These are phyloP conservation scores for Mallotus nudiflorus DNA, from an alignment of 345 rosid species.

Conservation along the genomic window DNA sequence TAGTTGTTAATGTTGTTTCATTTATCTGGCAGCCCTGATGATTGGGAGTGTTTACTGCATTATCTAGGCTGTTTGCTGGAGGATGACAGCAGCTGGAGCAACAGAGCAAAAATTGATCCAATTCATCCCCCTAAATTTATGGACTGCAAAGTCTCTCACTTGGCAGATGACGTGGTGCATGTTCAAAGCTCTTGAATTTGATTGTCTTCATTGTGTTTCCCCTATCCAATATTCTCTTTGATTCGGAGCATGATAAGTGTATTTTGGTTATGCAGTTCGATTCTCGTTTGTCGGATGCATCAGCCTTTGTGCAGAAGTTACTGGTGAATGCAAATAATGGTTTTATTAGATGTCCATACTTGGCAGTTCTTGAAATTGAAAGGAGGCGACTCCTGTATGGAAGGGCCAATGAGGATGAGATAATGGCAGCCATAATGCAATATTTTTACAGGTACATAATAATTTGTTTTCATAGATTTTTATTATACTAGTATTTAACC, in stretches of 20 bases:
- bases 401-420: constrained; percentile 53
- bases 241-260: constrained; percentile 19
- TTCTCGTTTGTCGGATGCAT: constrained; percentile 67
- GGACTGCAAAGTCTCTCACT: constrained; percentile 61
- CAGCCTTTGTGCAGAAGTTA: constrained; percentile 62
- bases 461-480: not conserved
- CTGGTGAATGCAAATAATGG: constrained; percentile 47
- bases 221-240: constrained; percentile 14
- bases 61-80: constrained; percentile 90
- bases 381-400: constrained; percentile 75
- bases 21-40: constrained; percentile 86
- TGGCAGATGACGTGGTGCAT: constrained; percentile 75
- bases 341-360: constrained; percentile 62
- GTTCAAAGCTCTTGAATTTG: constrained; percentile 23
- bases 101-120: constrained; percentile 39
- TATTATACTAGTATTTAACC: not conserved
- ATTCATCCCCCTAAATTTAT: constrained; percentile 44
- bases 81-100: constrained; percentile 71
- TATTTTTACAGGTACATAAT: constrained; percentile 36
- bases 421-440: constrained; percentile 59
- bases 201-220: constrained; percentile 9
- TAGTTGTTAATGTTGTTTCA: constrained; percentile 33
- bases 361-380: constrained; percentile 84
- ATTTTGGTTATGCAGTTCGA: constrained; percentile 63
- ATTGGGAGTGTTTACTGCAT: constrained; percentile 92